Evolutionary conservation across 2,329 filamentous ascomycete genomes (phyloP), one percentile per base, ranked within the genome.

Genomic region (Microdochium nivale): DNA sequence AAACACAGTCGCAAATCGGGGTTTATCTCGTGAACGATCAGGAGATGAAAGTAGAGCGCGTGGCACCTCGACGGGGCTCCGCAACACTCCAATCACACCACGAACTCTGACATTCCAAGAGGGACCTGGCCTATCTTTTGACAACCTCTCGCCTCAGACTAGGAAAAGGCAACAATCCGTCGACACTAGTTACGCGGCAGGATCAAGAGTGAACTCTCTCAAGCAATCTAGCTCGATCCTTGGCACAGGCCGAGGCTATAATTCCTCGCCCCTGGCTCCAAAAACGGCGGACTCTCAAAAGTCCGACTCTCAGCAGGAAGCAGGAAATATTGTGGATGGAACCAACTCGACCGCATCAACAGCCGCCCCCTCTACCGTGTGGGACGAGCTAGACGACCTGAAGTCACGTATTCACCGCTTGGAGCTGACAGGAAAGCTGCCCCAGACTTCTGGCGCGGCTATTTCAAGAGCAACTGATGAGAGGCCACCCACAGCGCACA

Each of bases 361-460:
- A 1, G 90, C 86, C 1, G 90, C 89, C 1, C 89, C 91, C 13
- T 95, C 90, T 2, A 96, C 90, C 0, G 89, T 99, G 2, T 99
- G 94, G 94, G 94, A 97, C 65, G 94, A 99, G 68, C 72, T 99
- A 25, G 94, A 97, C 60, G 94, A 97, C 57, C 73, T 99, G 47
- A 97, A 97, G 67, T 94, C 89, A 40, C 83, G 94, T 27, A 96
- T 99, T 60, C 85, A 89, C 59, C 88, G 90, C 54, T 79, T 99
- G 10, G 94, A 97, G 67, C 70, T 95, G 59, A 95, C 89, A 2
- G 91, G 91, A 53, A 96, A 95, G 68, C 73, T 94, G 32, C 90
- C 91, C 0, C 74, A 88, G 1, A 90, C 88, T 2, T 92, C 90
- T 2, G 87, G 85, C 33, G 88, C 88, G 2, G 87, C 88, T 2